Evolutionary conservation across 805 yeast species (phyloP).

Genomic region (Wickerhamia fluorescens): DNA sequence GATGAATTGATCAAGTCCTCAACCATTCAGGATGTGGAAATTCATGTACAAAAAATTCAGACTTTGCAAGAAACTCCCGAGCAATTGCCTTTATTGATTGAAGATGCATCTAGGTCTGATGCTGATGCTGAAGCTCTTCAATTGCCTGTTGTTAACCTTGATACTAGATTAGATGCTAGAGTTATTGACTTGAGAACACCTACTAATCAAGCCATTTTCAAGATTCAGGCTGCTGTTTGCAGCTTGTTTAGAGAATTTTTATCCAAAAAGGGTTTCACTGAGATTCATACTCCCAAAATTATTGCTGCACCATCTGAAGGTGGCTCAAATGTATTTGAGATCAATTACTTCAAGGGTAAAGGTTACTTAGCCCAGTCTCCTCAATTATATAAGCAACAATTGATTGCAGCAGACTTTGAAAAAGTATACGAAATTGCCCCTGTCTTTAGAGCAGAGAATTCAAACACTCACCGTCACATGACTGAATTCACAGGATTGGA

Average conservation of each 20-base stretch:
- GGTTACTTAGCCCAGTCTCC: constrained; percentile 98
- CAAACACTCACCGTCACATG: constrained; percentile 98
- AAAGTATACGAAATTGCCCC: constrained; percentile 95
- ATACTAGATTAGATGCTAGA: constrained; percentile 90
- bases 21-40: constrained; percentile 85
- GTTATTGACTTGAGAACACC: constrained; percentile 95
- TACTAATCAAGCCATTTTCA: constrained; percentile 96
- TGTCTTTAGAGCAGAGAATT: constrained; percentile 98
- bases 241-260: constrained; percentile 85
- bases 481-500: constrained; percentile 97
- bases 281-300: constrained; percentile 93
- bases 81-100: constrained; percentile 88
- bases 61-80: constrained; percentile 84
- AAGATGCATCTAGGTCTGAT: constrained; percentile 94
- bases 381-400: constrained; percentile 95
- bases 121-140: constrained; percentile 89
- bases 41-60: constrained; percentile 65
- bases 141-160: constrained; percentile 90
- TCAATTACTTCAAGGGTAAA: constrained; percentile 83
- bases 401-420: constrained; percentile 97
- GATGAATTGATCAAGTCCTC: constrained; percentile 85
- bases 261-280: constrained; percentile 60
- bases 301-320: constrained; percentile 96
- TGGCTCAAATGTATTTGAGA: constrained; percentile 94
- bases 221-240: constrained; percentile 85